Evolutionary conservation across 495 filamentous ascomycete species (phyloP).

Genomic region (Aspergillus conjunctus): DNA sequence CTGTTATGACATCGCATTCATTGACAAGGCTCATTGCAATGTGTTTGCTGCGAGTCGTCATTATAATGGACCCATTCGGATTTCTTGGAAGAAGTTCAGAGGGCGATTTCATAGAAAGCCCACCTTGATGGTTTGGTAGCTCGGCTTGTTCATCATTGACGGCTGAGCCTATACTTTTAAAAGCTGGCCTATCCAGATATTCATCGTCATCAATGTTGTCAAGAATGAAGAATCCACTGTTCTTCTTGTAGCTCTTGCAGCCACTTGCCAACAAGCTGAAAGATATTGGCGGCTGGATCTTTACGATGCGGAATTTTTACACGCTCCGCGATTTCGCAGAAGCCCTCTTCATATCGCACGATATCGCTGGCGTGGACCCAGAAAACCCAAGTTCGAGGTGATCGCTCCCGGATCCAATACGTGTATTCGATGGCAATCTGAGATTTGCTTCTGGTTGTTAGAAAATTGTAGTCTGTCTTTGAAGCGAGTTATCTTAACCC

Average conservation of each 20-base stretch:
- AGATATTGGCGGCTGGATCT: slow-evolving; percentile 43
- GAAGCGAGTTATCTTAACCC: slow-evolving; percentile 21
- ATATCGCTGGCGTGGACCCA: slow-evolving; percentile 50
- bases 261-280: slow-evolving; percentile 43
- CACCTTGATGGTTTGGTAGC: too few relatives aligned
- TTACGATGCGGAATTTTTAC: slow-evolving; percentile 37
- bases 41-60: slow-evolving; percentile 40
- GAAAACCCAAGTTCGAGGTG: slow-evolving; percentile 50
- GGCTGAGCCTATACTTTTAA: too few relatives aligned
- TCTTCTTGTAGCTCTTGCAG: slow-evolving; percentile 34
- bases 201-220: slow-evolving; percentile 16
- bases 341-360: slow-evolving; percentile 43
- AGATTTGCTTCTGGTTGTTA: slow-evolving; percentile 35
- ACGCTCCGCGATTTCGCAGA: slow-evolving; percentile 39
- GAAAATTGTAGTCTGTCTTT: background rate
- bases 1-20: slow-evolving; percentile 37
- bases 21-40: slow-evolving; percentile 32
- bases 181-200: slow-evolving; percentile 18
- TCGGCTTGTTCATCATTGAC: too few relatives aligned
- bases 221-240: background rate
- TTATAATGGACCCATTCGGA: slow-evolving; percentile 39
- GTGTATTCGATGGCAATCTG: slow-evolving; percentile 44
- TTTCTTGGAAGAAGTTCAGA: slow-evolving; percentile 43
- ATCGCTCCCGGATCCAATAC: slow-evolving; percentile 36
- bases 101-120: slow-evolving; percentile 17